These are phyloP conservation scores for Diplocarpon mali DNA, from an alignment of 2,329 filamentous ascomycete species.

Conservation along the genomic window DNA sequence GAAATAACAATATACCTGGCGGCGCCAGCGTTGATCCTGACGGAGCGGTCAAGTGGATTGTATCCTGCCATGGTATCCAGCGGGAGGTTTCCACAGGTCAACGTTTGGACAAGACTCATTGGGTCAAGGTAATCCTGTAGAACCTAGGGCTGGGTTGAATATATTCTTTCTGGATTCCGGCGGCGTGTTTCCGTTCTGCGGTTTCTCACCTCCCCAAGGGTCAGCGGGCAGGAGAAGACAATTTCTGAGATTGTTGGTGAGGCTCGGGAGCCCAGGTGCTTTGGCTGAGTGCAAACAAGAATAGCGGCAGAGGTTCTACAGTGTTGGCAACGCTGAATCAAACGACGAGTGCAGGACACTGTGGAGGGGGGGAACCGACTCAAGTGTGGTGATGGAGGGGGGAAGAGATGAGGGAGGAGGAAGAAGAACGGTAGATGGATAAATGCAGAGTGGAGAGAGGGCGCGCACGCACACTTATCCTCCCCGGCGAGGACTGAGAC, in stretches of 20 bases:
- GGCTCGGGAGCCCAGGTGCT: conserved; percentile 4
- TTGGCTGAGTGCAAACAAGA: conserved; percentile 14
- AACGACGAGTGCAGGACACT: too few relatives aligned
- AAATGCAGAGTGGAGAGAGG: conserved; percentile 7
- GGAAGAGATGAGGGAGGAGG: conserved; percentile 3
- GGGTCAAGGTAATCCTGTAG: conserved; percentile 9
- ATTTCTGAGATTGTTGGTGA: conserved; percentile 1
- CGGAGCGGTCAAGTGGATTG: conserved; percentile 18
- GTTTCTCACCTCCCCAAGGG: conserved; percentile 6
- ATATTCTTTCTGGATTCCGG: neutral
- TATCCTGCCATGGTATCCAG: conserved; percentile 26
- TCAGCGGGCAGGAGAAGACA: conserved; percentile 12
- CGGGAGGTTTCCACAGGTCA: conserved; percentile 20
- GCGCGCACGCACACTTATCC: conserved; percentile 22
- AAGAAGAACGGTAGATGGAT: conserved; percentile 11
- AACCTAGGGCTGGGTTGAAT: neutral
- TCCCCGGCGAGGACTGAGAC: conserved; percentile 19
- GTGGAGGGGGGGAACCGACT: conserved; percentile 9
- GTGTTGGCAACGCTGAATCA: conserved; percentile 8
- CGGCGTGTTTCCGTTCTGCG: conserved; percentile 4
- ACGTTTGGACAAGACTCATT: conserved; percentile 27
- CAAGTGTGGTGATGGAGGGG: neutral
- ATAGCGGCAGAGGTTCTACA: conserved; percentile 13
- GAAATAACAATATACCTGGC: conserved; percentile 27
- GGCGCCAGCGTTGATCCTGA: conserved; percentile 22